These are phyloP conservation scores for Xylaria longipes DNA, from an alignment of 495 filamentous ascomycete species.

Conservation along the genomic window DNA sequence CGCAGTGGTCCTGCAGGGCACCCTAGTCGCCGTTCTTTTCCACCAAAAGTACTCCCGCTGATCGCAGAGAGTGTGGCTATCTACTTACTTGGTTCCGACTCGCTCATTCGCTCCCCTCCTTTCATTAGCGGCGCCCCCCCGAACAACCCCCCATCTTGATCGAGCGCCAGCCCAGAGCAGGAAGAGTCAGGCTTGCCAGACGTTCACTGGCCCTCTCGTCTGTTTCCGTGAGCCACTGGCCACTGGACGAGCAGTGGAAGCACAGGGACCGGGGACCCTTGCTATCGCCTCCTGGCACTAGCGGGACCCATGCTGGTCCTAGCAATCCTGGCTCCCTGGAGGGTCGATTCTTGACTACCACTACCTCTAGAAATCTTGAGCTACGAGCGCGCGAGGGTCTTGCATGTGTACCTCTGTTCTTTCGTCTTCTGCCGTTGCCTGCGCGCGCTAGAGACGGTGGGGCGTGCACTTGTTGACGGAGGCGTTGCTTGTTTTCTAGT, in stretches of 20 bases:
- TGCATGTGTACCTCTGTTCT: constrained; percentile 27
- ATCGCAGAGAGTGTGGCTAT: constrained; percentile 13
- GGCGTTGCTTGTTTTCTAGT: constrained; percentile 30
- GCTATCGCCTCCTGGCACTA: constrained; percentile 28
- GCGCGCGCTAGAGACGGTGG: constrained; percentile 25
- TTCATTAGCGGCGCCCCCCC: constrained; percentile 20
- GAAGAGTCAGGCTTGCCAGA: constrained; percentile 7
- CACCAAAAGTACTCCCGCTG: constrained; percentile 25
- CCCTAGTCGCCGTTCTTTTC: constrained; percentile 26
- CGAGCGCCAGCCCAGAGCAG: constrained; percentile 10
- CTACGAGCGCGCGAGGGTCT: constrained; percentile 19
- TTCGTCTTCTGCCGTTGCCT: constrained; percentile 24
- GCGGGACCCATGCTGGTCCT: constrained; percentile 24
- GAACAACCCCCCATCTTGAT: constrained; percentile 23
- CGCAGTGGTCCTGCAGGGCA: constrained; percentile 25
- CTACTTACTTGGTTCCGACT: constrained; percentile 1
- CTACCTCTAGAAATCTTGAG: constrained; percentile 10
- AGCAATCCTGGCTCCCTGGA: constrained; percentile 23
- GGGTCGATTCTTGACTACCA: constrained; percentile 10
- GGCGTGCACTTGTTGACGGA: constrained; percentile 22
- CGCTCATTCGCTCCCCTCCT: constrained; percentile 21
- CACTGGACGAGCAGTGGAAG: constrained; percentile 1
- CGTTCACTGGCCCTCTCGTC: constrained; percentile 19
- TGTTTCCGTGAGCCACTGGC: constrained; percentile 25
- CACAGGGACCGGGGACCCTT: constrained; percentile 20